These are phyloP conservation scores for Globisporangium polare DNA, from an alignment of 352 stramenopile genomes.

Conservation along the genomic window DNA sequence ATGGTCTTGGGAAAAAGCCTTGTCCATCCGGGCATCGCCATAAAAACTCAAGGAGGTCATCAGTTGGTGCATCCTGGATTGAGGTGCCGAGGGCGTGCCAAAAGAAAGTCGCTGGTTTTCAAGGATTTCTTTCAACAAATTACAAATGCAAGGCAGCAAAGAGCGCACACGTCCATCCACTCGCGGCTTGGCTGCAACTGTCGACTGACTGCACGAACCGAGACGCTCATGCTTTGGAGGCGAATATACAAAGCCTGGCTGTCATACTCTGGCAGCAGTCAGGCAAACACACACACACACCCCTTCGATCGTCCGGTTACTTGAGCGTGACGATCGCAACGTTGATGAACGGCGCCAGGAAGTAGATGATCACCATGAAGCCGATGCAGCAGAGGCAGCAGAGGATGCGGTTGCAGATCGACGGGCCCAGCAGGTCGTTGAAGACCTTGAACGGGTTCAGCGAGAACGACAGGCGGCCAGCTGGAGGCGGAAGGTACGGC, in stretches of 20 bases:
- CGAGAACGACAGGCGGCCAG: constrained; percentile 87
- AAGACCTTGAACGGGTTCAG: constrained; percentile 91
- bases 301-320: constrained; percentile 4
- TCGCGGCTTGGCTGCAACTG: background rate
- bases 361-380: constrained; percentile 85
- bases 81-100: too few relatives aligned
- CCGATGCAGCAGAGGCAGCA: constrained; percentile 84
- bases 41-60: too few relatives aligned
- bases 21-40: too few relatives aligned
- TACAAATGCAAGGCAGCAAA: background rate
- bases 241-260: background rate
- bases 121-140: background rate
- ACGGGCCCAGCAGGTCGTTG: constrained; percentile 82
- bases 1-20: too few relatives aligned
- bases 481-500: constrained; percentile 88
- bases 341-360: constrained; percentile 84
- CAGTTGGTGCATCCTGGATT: too few relatives aligned
- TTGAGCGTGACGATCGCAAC: constrained; percentile 73
- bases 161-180: background rate
- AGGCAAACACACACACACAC: background rate
- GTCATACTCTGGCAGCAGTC: background rate
- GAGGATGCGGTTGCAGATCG: constrained; percentile 80
- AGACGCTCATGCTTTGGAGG: background rate
- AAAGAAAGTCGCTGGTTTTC: too few relatives aligned
- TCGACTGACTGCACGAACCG: background rate